phyloP scores from a whole-genome alignment of 768 basidiomycete species.

The Cystobasidium tubakii region DNA sequence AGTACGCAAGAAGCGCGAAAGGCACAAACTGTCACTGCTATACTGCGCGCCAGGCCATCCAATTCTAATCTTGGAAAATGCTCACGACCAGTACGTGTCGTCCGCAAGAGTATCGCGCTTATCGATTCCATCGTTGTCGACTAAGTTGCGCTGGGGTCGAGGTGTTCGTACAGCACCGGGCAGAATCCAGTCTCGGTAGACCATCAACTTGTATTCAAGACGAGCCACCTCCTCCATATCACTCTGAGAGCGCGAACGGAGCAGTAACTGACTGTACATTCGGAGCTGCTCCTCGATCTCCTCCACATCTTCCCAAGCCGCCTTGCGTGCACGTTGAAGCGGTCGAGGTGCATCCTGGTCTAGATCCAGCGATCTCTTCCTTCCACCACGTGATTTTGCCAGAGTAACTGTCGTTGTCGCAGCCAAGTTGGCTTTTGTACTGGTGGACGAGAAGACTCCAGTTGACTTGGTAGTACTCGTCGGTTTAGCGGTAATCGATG shows the following conservation, averaged over 20 bases:
- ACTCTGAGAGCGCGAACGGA: background rate
- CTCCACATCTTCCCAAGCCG: slow-evolving; percentile 2
- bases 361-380: background rate
- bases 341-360: background rate
- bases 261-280: background rate
- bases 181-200: slow-evolving; percentile 24
- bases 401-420: background rate
- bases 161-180: slow-evolving; percentile 27
- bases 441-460: background rate
- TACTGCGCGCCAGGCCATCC: background rate
- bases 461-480: background rate
- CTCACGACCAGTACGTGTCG: slow-evolving; percentile 11
- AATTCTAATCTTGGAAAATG: background rate
- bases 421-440: background rate
- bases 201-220: slow-evolving; percentile 4
- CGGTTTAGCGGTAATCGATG: background rate
- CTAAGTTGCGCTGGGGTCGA: background rate
- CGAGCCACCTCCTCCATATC: background rate
- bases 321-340: background rate
- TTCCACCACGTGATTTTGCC: background rate
- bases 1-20: slow-evolving; percentile 4
- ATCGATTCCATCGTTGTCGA: slow-evolving; percentile 12
- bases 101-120: slow-evolving; percentile 31
- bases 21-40: background rate
- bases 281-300: background rate